A percentile compares a stretch with the other conserved stretches of the same genome.
Evolutionary conservation across 2,329 filamentous ascomycete species (phyloP).

Genomic region (Didymellaceae sp.): DNA sequence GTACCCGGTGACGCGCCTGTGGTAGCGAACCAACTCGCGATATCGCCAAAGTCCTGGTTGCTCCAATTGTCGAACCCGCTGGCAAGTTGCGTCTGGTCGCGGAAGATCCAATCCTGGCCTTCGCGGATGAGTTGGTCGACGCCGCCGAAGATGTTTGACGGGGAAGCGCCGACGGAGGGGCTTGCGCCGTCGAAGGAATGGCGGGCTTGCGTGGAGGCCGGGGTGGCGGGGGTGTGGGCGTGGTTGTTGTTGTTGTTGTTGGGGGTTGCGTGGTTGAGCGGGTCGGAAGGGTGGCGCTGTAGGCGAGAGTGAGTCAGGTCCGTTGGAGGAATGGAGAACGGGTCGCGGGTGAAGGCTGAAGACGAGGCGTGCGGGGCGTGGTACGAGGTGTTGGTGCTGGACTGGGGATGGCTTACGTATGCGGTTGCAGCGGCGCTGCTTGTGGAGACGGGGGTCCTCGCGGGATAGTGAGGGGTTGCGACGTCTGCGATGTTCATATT

Average conservation of each 20-base stretch:
- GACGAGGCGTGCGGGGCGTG: conserved; percentile 9
- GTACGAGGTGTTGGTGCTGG: conserved; percentile 17
- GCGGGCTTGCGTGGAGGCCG: conserved; percentile 32
- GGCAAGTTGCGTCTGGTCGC: conserved; percentile 67
- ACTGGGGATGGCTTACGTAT: conserved; percentile 17
- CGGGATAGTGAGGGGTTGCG: conserved; percentile 25
- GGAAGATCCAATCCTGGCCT: conserved; percentile 67
- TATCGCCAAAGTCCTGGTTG: conserved; percentile 41
- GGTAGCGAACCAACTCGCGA: conserved; percentile 39
- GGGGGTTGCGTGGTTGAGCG: conserved; percentile 29
- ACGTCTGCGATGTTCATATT: conserved; percentile 36
- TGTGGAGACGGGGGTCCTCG: neutral
- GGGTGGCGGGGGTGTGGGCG: conserved; percentile 20
- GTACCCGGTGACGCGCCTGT: conserved; percentile 22
- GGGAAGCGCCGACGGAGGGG: conserved; percentile 48
- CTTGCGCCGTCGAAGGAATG: conserved; percentile 37
- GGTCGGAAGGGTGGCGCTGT: conserved; percentile 33
- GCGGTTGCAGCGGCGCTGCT: conserved; percentile 20
- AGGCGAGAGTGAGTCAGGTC: conserved; percentile 40
- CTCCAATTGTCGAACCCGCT: conserved; percentile 68
- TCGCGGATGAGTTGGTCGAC: conserved; percentile 67
- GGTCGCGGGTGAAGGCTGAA: conserved; percentile 37
- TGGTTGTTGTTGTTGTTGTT: conserved; percentile 25
- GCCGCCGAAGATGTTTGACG: conserved; percentile 63
- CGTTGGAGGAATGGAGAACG: conserved; percentile 41